phyloP scores from a whole-genome alignment of 108 stramenopile species.

The Cyclostephanos tholiformis region DNA sequence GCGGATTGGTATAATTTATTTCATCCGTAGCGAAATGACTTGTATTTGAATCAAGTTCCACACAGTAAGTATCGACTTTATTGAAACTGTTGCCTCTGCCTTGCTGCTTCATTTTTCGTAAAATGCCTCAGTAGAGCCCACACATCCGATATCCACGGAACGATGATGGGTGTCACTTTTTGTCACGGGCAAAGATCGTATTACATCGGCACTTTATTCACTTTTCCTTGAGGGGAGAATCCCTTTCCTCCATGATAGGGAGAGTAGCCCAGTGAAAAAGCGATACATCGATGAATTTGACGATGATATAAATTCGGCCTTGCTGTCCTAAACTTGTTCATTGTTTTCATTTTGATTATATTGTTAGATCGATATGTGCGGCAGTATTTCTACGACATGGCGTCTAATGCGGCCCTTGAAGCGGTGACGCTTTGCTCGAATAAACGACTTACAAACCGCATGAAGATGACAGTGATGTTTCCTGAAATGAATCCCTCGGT shows the following conservation, averaged over 20 bases:
- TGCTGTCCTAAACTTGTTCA: neutral
- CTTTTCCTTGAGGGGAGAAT: slow-evolving; percentile 39
- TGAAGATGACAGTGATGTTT: slow-evolving; percentile 79
- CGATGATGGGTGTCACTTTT: slow-evolving; percentile 31
- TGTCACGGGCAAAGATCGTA: slow-evolving; percentile 23
- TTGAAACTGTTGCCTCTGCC: neutral
- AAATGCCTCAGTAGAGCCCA: slow-evolving; percentile 50
- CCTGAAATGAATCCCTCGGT: slow-evolving; percentile 83
- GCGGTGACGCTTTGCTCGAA: slow-evolving; percentile 73
- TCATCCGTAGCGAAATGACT: slow-evolving; percentile 53
- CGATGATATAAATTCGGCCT: neutral
- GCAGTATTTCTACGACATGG: slow-evolving; percentile 83
- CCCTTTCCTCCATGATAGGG: slow-evolving; percentile 39
- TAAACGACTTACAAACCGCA: slow-evolving; percentile 69
- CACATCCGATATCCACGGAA: slow-evolving; percentile 21
- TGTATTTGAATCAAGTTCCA: slow-evolving; percentile 87
- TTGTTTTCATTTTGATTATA: neutral
- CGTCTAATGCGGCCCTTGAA: slow-evolving; percentile 66
- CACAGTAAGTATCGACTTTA: slow-evolving; percentile 55
- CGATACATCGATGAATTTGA: slow-evolving; percentile 48
- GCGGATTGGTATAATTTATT: neutral
- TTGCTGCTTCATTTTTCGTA: neutral
- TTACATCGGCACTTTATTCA: slow-evolving; percentile 58
- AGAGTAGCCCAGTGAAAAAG: slow-evolving; percentile 57
- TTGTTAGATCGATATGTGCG: slow-evolving; percentile 72